Evolutionary conservation across 192 early-diverging fungal genomes (phyloP).

Genomic region (Umbelopsis sp.): DNA sequence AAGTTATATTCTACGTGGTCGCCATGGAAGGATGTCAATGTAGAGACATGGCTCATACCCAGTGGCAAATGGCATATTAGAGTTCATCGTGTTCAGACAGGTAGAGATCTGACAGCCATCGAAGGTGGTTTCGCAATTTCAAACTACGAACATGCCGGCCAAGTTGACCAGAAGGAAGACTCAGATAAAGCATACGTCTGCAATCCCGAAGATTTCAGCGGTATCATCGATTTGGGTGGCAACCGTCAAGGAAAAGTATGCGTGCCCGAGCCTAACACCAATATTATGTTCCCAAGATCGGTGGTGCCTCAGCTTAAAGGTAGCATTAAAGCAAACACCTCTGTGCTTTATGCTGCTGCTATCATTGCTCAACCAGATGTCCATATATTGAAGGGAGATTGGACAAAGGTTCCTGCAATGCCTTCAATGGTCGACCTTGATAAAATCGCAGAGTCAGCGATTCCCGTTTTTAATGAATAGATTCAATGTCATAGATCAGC

Average conservation of each 20-base stretch:
- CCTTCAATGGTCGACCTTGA: slow-evolving; percentile 6
- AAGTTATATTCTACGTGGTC: slow-evolving; percentile 5
- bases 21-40: slow-evolving; percentile 4
- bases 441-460: neutral
- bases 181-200: neutral
- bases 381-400: neutral
- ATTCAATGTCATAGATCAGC: neutral
- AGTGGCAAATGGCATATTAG: slow-evolving; percentile 18
- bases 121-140: slow-evolving; percentile 29
- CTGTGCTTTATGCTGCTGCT: neutral
- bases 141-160: neutral
- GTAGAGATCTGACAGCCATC: neutral
- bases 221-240: slow-evolving; percentile 11
- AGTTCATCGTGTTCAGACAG: slow-evolving; percentile 8
- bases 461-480: slow-evolving; percentile 12
- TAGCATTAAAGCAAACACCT: neutral
- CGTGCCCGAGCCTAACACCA: slow-evolving; percentile 22
- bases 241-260: slow-evolving; percentile 12
- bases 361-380: slow-evolving; percentile 10
- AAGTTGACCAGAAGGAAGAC: neutral
- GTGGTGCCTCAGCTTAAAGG: slow-evolving; percentile 12
- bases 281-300: slow-evolving; percentile 17
- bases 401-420: neutral
- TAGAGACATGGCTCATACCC: slow-evolving; percentile 21
- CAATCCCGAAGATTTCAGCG: slow-evolving; percentile 20